Percentiles rank a stretch among this genome's conserved stretches.
Conservation (phyloP, 2,329 filamentous ascomycete genomes). For the Plectosphaerella cucumerina region DNA sequence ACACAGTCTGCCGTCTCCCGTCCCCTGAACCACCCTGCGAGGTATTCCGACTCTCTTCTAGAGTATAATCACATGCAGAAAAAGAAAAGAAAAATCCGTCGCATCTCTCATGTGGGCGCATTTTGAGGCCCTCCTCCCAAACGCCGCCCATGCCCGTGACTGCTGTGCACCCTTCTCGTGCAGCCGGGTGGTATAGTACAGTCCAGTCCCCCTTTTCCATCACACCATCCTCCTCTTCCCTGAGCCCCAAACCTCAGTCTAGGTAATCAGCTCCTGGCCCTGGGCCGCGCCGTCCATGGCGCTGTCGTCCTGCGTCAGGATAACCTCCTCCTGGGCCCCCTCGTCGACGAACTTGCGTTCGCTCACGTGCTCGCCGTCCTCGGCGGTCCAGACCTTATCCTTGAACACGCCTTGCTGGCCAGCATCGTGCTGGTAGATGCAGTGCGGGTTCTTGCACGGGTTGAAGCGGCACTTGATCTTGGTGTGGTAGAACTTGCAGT, state of each 20-base stretch:
- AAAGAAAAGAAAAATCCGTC: background rate
- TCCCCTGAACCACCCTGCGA: background rate
- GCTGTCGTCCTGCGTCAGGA: conserved; percentile 50
- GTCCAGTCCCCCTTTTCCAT: background rate
- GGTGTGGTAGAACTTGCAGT: conserved; percentile 88
- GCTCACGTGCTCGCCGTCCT: conserved; percentile 65
- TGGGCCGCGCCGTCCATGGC: conserved; percentile 30
- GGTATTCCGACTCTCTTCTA: background rate
- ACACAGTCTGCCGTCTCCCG: background rate
- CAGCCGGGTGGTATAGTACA: background rate
- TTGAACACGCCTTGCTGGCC: conserved; percentile 82
- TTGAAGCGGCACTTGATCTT: conserved; percentile 84
- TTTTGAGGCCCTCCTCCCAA: background rate
- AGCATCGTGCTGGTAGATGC: conserved; percentile 84
- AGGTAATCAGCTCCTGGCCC: conserved; percentile 33
- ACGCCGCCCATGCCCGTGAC: background rate
- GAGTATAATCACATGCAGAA: background rate
- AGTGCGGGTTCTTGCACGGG: conserved; percentile 85
- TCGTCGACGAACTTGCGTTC: conserved; percentile 85
- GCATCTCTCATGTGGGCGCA: background rate
- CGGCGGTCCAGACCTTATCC: conserved; percentile 87
- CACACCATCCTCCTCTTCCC: background rate
- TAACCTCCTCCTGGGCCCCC: conserved; percentile 62
- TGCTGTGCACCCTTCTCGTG: background rate
- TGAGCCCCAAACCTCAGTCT: background rate